Evolutionary conservation across 2,329 filamentous ascomycete species (phyloP), one percentile per base, ranked within the genome.

Genomic region (Trichoderma afroharzianum): DNA sequence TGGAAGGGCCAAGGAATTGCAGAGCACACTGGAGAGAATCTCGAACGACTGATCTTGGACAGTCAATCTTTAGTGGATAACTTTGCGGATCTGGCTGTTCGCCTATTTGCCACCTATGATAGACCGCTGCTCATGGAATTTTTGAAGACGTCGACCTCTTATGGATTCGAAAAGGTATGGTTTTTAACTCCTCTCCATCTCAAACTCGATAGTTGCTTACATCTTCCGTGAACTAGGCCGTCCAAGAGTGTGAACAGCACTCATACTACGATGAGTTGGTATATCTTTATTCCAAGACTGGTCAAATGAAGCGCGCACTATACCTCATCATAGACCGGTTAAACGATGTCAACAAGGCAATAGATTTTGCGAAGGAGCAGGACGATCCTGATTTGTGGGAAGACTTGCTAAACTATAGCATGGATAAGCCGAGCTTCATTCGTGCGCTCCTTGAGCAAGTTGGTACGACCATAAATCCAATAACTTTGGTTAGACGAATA

Each of bases 381-480:
- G 91, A 96, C 74, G 95, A 98, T 76, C 90, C 91, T 0, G 95
- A 98, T 76, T 86, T 99, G 0, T 99, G 96, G 96, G 93, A 97
- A 74, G 95, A 98, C 77, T 86, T 99, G 8, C 88, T 99, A 6
- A 90, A 95, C 76, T 98, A 98, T 81, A 95, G 93, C 73, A 98
- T 99, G 96, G 94, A 98, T 82, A 97, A 98, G 78, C 96, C 96
- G 1, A 90, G 90, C 53, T 99, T 99, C 82, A 98, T 99, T 75
- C 91, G 93, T 14, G 95, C 93, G 0, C 85, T 99, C 4, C 88
- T 99, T 0, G 94, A 97, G 77, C 94, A 98, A 82, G 95, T 97
- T 1, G 96, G 96, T 43, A 98, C 95, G 1, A 90, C 94, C 1
- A 96, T 99, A 77, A 91, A 98, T 77, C 96, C 96, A 0, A 95